Evolutionary conservation across 139 green algal species (phyloP).

Genomic region (Chlorella sp.): DNA sequence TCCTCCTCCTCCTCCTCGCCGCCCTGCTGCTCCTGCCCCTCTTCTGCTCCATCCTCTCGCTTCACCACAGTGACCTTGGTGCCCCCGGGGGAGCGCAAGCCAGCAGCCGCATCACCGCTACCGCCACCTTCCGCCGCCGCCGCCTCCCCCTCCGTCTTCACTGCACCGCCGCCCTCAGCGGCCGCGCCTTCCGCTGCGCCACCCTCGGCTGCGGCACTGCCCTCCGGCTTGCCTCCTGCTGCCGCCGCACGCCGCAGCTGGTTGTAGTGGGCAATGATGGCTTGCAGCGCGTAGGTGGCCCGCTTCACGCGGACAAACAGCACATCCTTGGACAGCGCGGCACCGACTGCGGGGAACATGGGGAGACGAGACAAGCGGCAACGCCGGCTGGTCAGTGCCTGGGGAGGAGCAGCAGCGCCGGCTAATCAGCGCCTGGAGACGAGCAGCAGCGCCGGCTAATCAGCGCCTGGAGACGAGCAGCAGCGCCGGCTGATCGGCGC

Average conservation of each 20-base stretch:
- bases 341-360: constrained; percentile 55
- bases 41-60: constrained; percentile 29
- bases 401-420: no score
- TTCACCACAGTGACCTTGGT: constrained; percentile 21
- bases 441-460: no score
- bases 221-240: no score
- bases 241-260: neutral
- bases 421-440: no score
- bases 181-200: neutral
- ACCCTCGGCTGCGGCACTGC: neutral
- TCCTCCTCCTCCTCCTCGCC: constrained; percentile 52
- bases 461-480: no score
- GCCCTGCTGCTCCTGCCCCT: constrained; percentile 39
- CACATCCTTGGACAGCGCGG: constrained; percentile 78
- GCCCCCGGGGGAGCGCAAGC: neutral
- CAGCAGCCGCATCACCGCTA: neutral
- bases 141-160: neutral
- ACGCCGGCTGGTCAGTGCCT: no score
- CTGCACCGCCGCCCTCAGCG: neutral
- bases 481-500: no score
- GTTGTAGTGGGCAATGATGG: constrained; percentile 1
- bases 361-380: no score
- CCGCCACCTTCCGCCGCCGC: neutral
- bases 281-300: constrained; percentile 80
- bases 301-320: constrained; percentile 82